phyloP scores from a whole-genome alignment of 768 basidiomycete species.

The Rhodocollybia butyracea region DNA sequence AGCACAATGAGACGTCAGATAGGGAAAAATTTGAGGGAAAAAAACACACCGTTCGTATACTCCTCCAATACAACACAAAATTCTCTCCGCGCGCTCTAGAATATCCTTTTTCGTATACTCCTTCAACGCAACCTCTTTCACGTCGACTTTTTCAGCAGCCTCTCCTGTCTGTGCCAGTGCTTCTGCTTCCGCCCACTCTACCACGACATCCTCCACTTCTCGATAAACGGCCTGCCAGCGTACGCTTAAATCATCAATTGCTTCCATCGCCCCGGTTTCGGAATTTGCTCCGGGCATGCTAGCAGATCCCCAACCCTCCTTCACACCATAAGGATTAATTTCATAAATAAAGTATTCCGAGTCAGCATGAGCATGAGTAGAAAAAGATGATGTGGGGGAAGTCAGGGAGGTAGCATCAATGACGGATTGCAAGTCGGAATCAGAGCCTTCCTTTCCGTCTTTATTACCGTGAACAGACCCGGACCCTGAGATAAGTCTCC shows the following conservation, averaged over 20 bases:
- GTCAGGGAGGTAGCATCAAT: not conserved
- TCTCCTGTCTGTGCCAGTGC: conserved; percentile 12
- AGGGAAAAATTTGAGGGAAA: not conserved
- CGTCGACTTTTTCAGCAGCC: conserved; percentile 10
- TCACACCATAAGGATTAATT: conserved; percentile 15
- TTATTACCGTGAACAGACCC: not conserved
- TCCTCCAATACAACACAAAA: conserved; percentile 50
- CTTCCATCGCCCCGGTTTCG: conserved; percentile 47
- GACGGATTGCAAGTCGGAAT: not conserved
- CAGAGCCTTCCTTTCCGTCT: not conserved
- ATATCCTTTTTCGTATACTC: conserved; percentile 36
- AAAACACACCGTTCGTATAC: conserved; percentile 79
- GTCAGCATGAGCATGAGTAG: not conserved
- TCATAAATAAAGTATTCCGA: not conserved
- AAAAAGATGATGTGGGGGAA: not conserved
- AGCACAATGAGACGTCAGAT: not conserved
- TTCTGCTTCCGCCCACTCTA: conserved; percentile 59
- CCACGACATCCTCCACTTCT: conserved; percentile 27
- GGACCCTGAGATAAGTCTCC: not conserved
- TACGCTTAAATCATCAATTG: conserved; percentile 32
- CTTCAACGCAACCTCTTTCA: conserved; percentile 23
- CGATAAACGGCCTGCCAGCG: conserved; percentile 71
- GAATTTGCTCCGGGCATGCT: not conserved
- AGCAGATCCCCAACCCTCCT: conserved; percentile 5
- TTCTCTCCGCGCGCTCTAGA: conserved; percentile 71